Conservation (phyloP, 345 rosid genomes). For the Linum lewisii region DNA sequence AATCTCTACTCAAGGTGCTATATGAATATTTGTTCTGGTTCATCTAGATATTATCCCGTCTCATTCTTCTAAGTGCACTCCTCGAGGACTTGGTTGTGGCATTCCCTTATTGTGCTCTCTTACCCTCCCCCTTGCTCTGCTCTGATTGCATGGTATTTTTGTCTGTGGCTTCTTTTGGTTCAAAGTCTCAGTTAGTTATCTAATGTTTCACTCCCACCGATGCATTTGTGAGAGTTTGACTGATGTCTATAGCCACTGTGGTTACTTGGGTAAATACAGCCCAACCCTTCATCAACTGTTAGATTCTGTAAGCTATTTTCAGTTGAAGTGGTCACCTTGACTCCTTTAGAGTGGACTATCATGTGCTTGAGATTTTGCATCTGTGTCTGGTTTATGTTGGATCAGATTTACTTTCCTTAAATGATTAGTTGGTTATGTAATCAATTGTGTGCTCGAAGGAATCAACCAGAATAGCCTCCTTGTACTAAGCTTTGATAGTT, state of each 20-base stretch:
- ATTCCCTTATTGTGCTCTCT: neutral
- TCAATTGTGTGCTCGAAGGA: neutral
- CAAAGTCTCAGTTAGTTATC: neutral
- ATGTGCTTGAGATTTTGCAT: neutral
- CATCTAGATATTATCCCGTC: slow-evolving; percentile 1
- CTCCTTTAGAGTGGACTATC: neutral
- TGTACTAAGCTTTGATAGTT: slow-evolving; percentile 10
- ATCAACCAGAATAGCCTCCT: neutral
- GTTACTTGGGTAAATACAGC: neutral
- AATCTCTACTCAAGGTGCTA: slow-evolving; percentile 48
- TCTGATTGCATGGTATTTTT: neutral
- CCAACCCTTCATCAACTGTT: no score
- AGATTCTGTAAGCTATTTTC: neutral
- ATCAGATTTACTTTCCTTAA: no score
- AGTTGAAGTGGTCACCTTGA: neutral
- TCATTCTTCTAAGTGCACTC: slow-evolving; percentile 2
- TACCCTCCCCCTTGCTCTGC: neutral
- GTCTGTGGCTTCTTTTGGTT: neutral
- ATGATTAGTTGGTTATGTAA: neutral
- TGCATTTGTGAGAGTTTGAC: no score
- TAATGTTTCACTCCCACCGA: neutral
- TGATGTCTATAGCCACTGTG: neutral
- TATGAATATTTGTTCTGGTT: slow-evolving; percentile 18
- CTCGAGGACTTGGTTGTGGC: neutral
- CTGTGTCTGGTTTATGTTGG: neutral